A percentile compares a stretch with the other conserved stretches of the same genome.
phyloP scores from a whole-genome alignment of 2,329 filamentous ascomycete species.

The Neofusicoccum parvum region DNA sequence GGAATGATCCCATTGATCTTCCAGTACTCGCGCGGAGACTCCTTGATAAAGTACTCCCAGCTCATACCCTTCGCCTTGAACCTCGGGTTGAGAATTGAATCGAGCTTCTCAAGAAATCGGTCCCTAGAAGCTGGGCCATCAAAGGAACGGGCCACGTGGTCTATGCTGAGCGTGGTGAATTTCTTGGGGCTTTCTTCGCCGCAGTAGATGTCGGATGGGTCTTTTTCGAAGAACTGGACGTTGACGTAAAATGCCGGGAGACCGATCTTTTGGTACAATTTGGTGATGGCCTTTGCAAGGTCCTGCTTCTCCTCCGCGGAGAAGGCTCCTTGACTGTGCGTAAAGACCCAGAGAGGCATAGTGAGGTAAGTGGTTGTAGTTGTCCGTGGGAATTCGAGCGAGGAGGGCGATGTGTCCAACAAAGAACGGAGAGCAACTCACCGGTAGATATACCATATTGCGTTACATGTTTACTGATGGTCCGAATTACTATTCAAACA shows the following conservation, averaged over 20 bases:
- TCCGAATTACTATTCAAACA: not conserved
- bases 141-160: not conserved
- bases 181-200: conserved; percentile 28
- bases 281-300: conserved; percentile 40
- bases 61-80: conserved; percentile 44
- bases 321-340: conserved; percentile 40
- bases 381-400: not conserved
- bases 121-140: conserved; percentile 16
- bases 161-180: not conserved
- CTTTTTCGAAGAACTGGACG: conserved; percentile 39
- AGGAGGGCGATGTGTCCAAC: too few relatives aligned
- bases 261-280: conserved; percentile 40
- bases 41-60: conserved; percentile 47
- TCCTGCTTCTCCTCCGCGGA: conserved; percentile 32
- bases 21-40: conserved; percentile 47
- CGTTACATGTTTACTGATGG: not conserved
- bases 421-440: too few relatives aligned
- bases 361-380: not conserved
- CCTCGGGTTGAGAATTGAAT: conserved; percentile 38
- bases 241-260: conserved; percentile 48
- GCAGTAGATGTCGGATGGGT: conserved; percentile 29
- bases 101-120: conserved; percentile 29
- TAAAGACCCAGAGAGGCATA: conserved; percentile 48
- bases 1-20: conserved; percentile 44
- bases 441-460: too few relatives aligned